A percentile compares a stretch with the other conserved stretches of the same genome.
Conservation (phyloP, 805 yeast genomes). For the Monosporozyma yasuniensis region DNA sequence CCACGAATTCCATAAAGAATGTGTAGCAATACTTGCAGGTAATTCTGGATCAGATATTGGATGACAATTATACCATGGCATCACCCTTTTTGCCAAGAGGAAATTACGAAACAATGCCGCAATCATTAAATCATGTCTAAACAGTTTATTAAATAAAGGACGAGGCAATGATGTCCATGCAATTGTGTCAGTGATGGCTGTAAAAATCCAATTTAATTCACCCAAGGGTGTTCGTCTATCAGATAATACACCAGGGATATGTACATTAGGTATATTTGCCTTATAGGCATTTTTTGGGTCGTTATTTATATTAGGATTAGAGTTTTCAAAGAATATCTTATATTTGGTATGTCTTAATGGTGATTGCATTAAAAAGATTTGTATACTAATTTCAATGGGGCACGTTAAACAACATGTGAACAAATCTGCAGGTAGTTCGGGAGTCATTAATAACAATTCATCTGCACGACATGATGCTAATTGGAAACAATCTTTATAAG, state of each 20-base stretch:
- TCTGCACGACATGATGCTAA: conserved; percentile 85
- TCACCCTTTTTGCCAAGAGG: conserved; percentile 79
- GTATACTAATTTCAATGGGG: conserved; percentile 88
- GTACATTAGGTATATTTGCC: conserved; percentile 35
- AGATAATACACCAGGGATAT: conserved; percentile 82
- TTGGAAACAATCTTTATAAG: conserved; percentile 80
- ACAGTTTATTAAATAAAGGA: conserved; percentile 78
- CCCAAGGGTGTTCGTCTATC: conserved; percentile 94
- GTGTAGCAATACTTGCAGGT: conserved; percentile 71
- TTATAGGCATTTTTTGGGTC: conserved; percentile 15
- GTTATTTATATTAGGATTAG: conserved; percentile 16
- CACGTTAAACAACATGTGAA: conserved; percentile 93
- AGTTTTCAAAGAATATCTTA: conserved; percentile 32
- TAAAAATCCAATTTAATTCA: conserved; percentile 93
- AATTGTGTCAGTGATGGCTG: conserved; percentile 94
- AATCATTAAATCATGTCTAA: conserved; percentile 92
- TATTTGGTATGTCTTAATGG: conserved; percentile 45
- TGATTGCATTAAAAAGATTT: conserved; percentile 83
- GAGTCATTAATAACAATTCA: conserved; percentile 85
- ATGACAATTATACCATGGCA: conserved; percentile 89
- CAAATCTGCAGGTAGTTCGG: conserved; percentile 89
- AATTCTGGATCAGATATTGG: conserved; percentile 90
- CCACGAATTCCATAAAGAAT: conserved; percentile 98
- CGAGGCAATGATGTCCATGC: conserved; percentile 93
- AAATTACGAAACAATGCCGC: conserved; percentile 94